Evolutionary conservation across 176 grass and related monocot genomes (phyloP), one percentile per base, ranked within the genome.

Genomic region (Hordeum marinum): DNA sequence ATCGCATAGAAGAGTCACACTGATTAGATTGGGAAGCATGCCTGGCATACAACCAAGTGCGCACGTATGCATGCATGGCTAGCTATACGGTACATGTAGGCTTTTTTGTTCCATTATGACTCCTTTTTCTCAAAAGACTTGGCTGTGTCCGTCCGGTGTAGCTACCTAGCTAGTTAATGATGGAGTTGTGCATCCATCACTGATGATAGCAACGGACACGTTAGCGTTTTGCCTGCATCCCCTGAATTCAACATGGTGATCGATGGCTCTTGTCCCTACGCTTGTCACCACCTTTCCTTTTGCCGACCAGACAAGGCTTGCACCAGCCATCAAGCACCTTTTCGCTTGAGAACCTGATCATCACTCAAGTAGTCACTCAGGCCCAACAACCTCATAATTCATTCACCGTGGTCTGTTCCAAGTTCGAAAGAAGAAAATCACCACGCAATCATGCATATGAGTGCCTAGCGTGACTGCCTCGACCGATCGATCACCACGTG

Each of bases 361-460:
- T 64, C 57, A 71, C 36, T 63, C 23, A 18, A 20, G 24, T 48
- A 48, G 71, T 74, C 36, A 40, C 52, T 77, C 80, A n/a, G 21
- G 37, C 39, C 72, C 86, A 88, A 77, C 86, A 11, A 77, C 50
- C 80, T 54, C 43, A 37, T 7, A 81, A 42, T 63, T 60, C 34
- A 73, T 46, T 46, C 71, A 75, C 72, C 25, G 6, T 50, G 72
- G 25, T 32, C 17, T 54, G 9, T 10, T 75, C 15, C 26, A 75
- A 75, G 32, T 20, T 75, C 43, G 1, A 74, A 74, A 31, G 6
- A 72, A 29, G 42, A 31, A 52, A 52, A 75, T 75, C 65, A 10
- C 77, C 65, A 63, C 32, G 68, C 77, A 75, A 82, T 34, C 71
- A 76, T 76, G 65, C 37, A 79, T n/a, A n/a, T n/a, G n/a, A n/a